phyloP scores from a whole-genome alignment of 371 early-diverging fungal genomes.

The Mucor ambiguus region DNA sequence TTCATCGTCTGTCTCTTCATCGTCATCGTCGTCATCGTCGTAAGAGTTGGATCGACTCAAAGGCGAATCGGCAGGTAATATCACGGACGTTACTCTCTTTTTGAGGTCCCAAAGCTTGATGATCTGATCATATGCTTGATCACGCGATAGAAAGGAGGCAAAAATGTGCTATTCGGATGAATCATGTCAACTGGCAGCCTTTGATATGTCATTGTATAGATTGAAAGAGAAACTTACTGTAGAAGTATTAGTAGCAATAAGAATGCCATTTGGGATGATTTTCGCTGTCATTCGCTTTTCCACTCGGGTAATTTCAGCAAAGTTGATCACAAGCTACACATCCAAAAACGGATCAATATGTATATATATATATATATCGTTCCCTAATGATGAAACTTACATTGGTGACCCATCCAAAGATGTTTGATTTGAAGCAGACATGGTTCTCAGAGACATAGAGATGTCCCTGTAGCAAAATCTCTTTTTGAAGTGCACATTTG shows the following conservation, averaged over 20 bases:
- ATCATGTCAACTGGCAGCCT: neutral
- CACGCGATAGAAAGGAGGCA: conserved; percentile 80
- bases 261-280: conserved; percentile 88
- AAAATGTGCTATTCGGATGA: conserved; percentile 62
- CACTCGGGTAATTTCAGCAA: conserved; percentile 80
- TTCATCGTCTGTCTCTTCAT: conserved; percentile 6
- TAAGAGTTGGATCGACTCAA: neutral
- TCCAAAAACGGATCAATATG: neutral
- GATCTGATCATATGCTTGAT: conserved; percentile 73
- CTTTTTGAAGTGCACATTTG: conserved; percentile 90
- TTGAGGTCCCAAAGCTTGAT: conserved; percentile 66
- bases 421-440: conserved; percentile 93
- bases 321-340: conserved; percentile 73
- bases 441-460: conserved; percentile 86
- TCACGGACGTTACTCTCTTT: conserved; percentile 12
- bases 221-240: conserved; percentile 45
- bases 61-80: neutral
- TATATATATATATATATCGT: neutral
- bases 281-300: conserved; percentile 81
- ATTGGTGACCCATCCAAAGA: conserved; percentile 94
- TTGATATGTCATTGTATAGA: neutral
- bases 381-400: conserved; percentile 36
- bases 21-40: conserved; percentile 4
- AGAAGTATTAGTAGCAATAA: conserved; percentile 70
- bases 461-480: conserved; percentile 91